Conservation (phyloP, 139 green algal species). For the Edaphochlamys debaryana region DNA sequence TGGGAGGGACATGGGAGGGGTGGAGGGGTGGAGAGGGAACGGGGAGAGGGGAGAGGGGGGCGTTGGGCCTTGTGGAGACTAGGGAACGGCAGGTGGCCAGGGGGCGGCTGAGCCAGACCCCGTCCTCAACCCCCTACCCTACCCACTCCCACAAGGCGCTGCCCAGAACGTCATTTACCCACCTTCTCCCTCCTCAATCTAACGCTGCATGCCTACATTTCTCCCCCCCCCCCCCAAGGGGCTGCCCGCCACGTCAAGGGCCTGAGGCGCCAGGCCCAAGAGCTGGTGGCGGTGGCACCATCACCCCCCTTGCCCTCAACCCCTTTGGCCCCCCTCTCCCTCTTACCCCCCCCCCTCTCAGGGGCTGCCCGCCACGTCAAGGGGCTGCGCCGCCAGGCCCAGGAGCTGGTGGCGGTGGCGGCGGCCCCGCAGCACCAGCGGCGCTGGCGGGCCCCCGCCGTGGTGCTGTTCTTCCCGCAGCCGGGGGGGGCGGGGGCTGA, state of each 20-base stretch:
- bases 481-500: background rate
- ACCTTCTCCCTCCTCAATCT: too few species aligned
- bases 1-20: too few species aligned
- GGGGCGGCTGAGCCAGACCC: too few species aligned
- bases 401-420: conserved; percentile 56
- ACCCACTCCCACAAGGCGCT: too few species aligned
- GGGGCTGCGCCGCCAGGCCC: conserved; percentile 65
- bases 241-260: background rate
- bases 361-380: conserved; percentile 19
- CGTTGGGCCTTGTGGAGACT: too few species aligned
- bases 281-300: background rate
- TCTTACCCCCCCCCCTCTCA: background rate
- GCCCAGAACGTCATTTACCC: too few species aligned
- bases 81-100: too few species aligned
- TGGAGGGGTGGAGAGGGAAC: too few species aligned
- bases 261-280: background rate
- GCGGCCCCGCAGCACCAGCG: conserved; percentile 43
- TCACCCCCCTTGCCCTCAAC: background rate
- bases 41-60: too few species aligned
- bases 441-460: conserved; percentile 49
- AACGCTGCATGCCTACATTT: background rate
- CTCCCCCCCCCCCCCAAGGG: background rate
- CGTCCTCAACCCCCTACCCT: too few species aligned
- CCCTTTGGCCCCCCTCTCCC: background rate
- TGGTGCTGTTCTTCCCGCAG: conserved; percentile 58